Conservation (phyloP, 176 grass and related monocot species). For the Zizania latifolia region DNA sequence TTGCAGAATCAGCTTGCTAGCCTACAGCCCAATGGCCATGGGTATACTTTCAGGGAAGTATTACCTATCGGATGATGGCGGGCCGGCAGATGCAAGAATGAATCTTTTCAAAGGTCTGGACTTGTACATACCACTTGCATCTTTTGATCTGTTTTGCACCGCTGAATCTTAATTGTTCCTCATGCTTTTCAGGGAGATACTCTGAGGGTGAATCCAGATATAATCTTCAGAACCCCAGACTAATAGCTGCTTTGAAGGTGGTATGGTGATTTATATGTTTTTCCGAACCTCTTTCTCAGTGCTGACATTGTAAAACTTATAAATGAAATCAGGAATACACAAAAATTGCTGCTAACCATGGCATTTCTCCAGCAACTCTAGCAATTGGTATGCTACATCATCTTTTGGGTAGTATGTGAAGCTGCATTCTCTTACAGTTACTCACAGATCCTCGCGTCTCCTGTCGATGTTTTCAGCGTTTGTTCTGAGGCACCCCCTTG, state of each 20-base stretch:
- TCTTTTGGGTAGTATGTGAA: background rate
- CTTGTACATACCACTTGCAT: background rate
- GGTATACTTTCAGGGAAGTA: slow-evolving; percentile 95
- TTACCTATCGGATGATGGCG: slow-evolving; percentile 25
- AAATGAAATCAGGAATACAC: slow-evolving; percentile 59
- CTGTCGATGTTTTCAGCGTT: slow-evolving; percentile 38
- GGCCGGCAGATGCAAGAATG: slow-evolving; percentile 62
- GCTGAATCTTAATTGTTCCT: background rate
- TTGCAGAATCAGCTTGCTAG: slow-evolving; percentile 69
- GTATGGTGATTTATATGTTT: background rate
- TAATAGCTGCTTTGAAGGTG: slow-evolving; percentile 64
- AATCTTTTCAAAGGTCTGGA: slow-evolving; percentile 75
- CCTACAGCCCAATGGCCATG: slow-evolving; percentile 97
- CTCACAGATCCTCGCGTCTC: background rate
- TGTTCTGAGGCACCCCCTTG: slow-evolving; percentile 64
- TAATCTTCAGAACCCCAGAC: slow-evolving; percentile 51
- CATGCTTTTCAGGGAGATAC: slow-evolving; percentile 57
- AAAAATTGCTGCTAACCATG: slow-evolving; percentile 48
- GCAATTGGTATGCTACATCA: slow-evolving; percentile 50
- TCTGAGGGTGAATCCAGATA: slow-evolving; percentile 92
- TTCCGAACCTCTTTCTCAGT: background rate
- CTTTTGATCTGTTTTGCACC: background rate
- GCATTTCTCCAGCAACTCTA: slow-evolving; percentile 59
- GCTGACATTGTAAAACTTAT: slow-evolving; percentile 11
- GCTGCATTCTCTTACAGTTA: background rate